Base-by-base conservation (phyloP, 2,329 filamentous ascomycete genomes). In the Cadophora luteo-olivacea region DNA sequence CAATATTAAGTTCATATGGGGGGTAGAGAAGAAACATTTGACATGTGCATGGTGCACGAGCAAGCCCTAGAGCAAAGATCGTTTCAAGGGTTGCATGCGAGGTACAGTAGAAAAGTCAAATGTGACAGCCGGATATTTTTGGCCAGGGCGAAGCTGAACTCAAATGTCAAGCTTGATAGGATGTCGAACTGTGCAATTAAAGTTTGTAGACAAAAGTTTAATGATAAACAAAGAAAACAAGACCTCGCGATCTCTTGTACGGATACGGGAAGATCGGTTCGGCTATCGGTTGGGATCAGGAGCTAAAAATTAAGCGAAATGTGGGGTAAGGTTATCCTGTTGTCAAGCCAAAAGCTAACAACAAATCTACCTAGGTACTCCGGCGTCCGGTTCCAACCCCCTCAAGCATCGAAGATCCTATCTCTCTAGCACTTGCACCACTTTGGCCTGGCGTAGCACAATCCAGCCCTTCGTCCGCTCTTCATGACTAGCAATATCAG, bases 231-330 rank as follows among this genome's bases (percentile, higher is more conserved):
- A 60, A 45, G n/a, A 60, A 45, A 60, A 60, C 55, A 45, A 60
- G 57, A 25, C 22, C 22, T 25, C 5, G 22, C n/a, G 33, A 41
- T 38, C 9, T 11, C 33, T 54, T 25, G 3, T 29, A 16, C 36
- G 36, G 14, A n/a, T 22, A 60, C 57, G 57, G 57, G 22, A 25
- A 45, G 57, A 60, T 45, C 36, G 33, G 22, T 38, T 51, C 60
- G 60, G 60, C 60, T 49, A 48, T 49, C 60, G 60, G 38, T 32
- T 29, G 24, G 51, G 16, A n/a, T 32, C 5, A 55, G 16, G 9
- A 51, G 1, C 41, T 33, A 49, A 24, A 24, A 32, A 16, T 55
- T 55, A 66, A 66, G 55, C 64, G 64, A 66, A 66, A 41, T 66
- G 55, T 61, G 64, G 64, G 64, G 64, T 66, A 61, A 41, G 16